Evolutionary conservation across 2,329 filamentous ascomycete genomes (phyloP).

Genomic region (Fusarium sp.): DNA sequence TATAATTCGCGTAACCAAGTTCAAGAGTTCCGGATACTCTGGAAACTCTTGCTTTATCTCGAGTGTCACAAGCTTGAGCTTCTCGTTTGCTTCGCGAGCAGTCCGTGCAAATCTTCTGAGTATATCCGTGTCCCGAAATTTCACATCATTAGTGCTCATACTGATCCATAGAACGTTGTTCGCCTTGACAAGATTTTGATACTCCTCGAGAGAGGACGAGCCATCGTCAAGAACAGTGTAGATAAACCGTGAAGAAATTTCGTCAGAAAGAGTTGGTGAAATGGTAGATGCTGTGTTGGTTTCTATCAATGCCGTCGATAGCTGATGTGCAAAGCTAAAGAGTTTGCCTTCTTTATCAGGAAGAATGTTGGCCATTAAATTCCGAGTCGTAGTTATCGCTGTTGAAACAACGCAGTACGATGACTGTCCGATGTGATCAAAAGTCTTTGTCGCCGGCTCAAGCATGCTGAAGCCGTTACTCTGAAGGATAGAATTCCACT

Average conservation of each 20-base stretch:
- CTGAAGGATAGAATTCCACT: conserved; percentile 1
- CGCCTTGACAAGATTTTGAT: not conserved
- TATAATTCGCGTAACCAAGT: conserved; percentile 6
- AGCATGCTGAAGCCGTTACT: conserved; percentile 13
- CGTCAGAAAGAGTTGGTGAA: fast-evolving
- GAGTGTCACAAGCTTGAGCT: not conserved
- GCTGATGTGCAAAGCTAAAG: conserved; percentile 13
- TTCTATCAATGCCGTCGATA: not conserved
- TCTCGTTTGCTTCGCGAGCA: not conserved
- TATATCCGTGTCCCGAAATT: not conserved
- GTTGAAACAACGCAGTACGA: conserved; percentile 18
- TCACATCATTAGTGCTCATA: fast-evolving
- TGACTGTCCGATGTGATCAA: conserved; percentile 21
- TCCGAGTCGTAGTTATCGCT: not conserved
- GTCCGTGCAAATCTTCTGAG: not conserved
- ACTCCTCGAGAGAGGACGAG: fast-evolving
- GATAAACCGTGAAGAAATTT: not conserved
- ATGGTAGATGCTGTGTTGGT: conserved; percentile 7
- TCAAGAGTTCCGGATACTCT: not conserved
- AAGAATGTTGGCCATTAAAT: conserved; percentile 2
- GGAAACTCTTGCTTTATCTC: not conserved
- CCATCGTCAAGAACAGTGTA: conserved; percentile 23
- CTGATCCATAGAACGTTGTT: conserved; percentile 9
- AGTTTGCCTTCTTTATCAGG: not conserved
- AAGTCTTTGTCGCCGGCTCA: conserved; percentile 25